Evolutionary conservation across 2,329 filamentous ascomycete species (phyloP).

Genomic region (Blastomyces silverae): DNA sequence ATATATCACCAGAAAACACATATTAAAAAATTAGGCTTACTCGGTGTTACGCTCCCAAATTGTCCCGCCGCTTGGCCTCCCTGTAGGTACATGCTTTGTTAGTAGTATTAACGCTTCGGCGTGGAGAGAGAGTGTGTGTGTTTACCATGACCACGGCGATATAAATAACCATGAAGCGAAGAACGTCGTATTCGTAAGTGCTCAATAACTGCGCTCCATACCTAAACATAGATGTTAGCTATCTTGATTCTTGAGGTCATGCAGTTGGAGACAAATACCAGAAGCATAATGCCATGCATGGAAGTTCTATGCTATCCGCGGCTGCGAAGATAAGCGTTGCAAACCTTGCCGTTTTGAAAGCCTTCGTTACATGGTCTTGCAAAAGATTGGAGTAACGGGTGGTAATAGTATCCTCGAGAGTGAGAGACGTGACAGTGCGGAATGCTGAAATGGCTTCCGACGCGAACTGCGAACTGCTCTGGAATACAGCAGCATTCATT

Average conservation of each 20-base stretch:
- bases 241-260: not conserved
- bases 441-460: constrained; percentile 68
- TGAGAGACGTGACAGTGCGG: constrained; percentile 63
- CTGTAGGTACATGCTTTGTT: constrained; percentile 30
- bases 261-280: constrained; percentile 39
- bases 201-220: constrained; percentile 58
- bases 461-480: constrained; percentile 66
- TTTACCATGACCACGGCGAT: constrained; percentile 53
- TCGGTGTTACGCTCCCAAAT: constrained; percentile 61
- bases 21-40: constrained; percentile 17
- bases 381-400: constrained; percentile 56
- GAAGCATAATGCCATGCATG: constrained; percentile 56
- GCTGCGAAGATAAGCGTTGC: constrained; percentile 61
- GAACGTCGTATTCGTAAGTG: constrained; percentile 42
- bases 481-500: constrained; percentile 61
- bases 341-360: constrained; percentile 56
- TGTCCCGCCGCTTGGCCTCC: constrained; percentile 61
- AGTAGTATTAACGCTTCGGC: constrained; percentile 2
- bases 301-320: constrained; percentile 60
- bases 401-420: constrained; percentile 60
- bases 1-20: not conserved
- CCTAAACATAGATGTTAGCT: constrained; percentile 42
- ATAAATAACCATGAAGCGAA: constrained; percentile 54
- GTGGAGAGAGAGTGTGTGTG: no score
- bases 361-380: constrained; percentile 51